Base-by-base conservation (phyloP, 495 filamentous ascomycete species). In the Hypoxylon subgilvum region DNA sequence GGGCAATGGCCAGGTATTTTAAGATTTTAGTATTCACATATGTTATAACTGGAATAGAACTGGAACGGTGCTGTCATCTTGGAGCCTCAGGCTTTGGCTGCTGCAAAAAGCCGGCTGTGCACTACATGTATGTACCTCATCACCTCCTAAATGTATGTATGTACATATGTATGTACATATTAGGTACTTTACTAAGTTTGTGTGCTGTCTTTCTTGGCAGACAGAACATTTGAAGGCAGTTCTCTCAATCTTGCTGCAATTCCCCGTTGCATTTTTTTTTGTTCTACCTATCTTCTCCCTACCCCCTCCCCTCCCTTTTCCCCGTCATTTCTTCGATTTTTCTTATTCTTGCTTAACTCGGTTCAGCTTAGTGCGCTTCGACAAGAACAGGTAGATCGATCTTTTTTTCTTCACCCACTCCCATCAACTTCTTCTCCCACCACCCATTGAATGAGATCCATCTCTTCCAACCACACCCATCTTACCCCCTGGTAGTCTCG, bases 391-490 rank as follows among this genome's bases (percentile, higher is more conserved):
- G 57, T 53, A 54, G 63, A 63, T 58, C 60, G 52, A 53, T 53
- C 44, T 63, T 34, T 12, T 38, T 35, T 53, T 47, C 18, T n/a
- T n/a, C n/a, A n/a, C 39, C 21, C 52, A 62, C 58, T 56, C 52
- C 40, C 51, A 28, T 23, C 27, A n/a, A n/a, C n/a, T n/a, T n/a
- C n/a, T n/a, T n/a, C n/a, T n/a, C n/a, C n/a, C n/a, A n/a, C n/a
- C n/a, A n/a, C 36, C 36, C 35, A 8, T 34, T 35, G 27, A 31
- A 48, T 40, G 30, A 43, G 30, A 63, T 47, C 42, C 43, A 38
- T 35, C 48, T 57, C 44, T 49, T 53, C 49, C 57, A 39, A 63
- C 60, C 67, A 67, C 63, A 62, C 64, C 67, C 64, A 56, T 63
- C 45, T 45, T 41, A 41, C 45, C 57, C 43, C 28, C 61, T 36